Evolutionary conservation across 106 monocot species (phyloP).

Genomic region (Dendrobium officinale): DNA sequence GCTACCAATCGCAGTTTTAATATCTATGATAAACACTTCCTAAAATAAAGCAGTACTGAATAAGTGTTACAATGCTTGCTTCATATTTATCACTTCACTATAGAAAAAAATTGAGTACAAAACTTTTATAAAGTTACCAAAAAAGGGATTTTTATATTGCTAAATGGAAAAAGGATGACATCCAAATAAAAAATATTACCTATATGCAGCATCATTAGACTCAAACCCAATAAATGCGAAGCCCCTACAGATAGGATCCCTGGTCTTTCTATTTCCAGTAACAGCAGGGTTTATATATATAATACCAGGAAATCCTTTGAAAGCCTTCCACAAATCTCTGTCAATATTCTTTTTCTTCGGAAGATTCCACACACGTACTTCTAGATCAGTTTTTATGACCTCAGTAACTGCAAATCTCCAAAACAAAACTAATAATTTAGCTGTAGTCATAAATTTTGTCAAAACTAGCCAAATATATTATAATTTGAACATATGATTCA

Average conservation of each 20-base stretch:
- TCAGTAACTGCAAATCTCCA: conserved; percentile 26
- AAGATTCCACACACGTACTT: conserved; percentile 70
- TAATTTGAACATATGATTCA: background rate
- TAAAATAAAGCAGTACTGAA: background rate
- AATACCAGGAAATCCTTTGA: conserved; percentile 68
- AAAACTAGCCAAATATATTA: background rate
- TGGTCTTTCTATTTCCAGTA: conserved; percentile 78
- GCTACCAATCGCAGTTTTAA: background rate
- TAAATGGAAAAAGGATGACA: background rate
- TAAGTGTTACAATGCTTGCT: background rate
- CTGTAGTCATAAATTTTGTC: background rate
- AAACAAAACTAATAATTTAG: background rate
- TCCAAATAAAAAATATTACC: conserved; percentile 32
- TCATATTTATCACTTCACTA: background rate
- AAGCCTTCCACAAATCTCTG: conserved; percentile 64
- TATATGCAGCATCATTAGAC: conserved; percentile 59
- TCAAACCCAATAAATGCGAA: conserved; percentile 73
- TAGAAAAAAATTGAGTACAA: background rate
- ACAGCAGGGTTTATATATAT: conserved; percentile 65
- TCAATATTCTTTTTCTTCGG: conserved; percentile 93
- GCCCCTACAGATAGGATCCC: conserved; percentile 94
- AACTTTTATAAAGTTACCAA: background rate
- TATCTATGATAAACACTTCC: background rate
- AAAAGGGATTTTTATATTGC: background rate
- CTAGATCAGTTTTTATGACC: conserved; percentile 23